phyloP scores from a whole-genome alignment of 768 basidiomycete species.

The Tylopilus intermedius region DNA sequence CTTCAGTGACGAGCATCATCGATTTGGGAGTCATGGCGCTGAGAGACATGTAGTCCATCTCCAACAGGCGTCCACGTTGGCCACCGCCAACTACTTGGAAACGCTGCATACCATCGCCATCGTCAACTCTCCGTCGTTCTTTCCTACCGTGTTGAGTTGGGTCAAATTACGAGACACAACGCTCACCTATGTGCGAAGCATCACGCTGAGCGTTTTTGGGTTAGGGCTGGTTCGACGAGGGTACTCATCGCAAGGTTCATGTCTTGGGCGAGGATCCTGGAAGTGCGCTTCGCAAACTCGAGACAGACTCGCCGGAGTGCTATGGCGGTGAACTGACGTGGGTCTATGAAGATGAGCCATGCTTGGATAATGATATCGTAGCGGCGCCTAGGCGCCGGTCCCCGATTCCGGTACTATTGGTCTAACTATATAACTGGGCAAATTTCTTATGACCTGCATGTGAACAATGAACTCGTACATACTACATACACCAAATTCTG shows the following conservation, averaged over 20 bases:
- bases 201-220: neutral
- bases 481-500: too few species aligned
- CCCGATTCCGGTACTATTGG: too few species aligned
- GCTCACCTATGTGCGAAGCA: neutral
- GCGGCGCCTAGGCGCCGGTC: too few species aligned
- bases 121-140: conserved; percentile 79
- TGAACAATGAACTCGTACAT: too few species aligned
- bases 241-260: conserved; percentile 72
- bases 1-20: conserved; percentile 62
- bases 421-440: too few species aligned
- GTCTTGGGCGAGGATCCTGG: conserved; percentile 62
- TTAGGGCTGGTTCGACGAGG: conserved; percentile 76
- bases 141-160: conserved; percentile 81
- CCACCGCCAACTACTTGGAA: conserved; percentile 80
- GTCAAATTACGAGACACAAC: conserved; percentile 47
- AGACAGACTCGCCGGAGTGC: conserved; percentile 50
- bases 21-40: conserved; percentile 65
- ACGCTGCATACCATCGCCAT: conserved; percentile 62
- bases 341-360: conserved; percentile 63
- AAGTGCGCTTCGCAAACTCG: conserved; percentile 44
- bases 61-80: conserved; percentile 68
- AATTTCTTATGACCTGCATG: too few species aligned
- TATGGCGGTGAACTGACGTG: conserved; percentile 78
- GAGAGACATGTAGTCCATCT: conserved; percentile 69
- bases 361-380: conserved; percentile 56